A percentile compares a stretch with the other conserved stretches of the same genome.
These are phyloP conservation scores for Pisolithus microcarpus DNA, from an alignment of 768 basidiomycete species.

Conservation along the genomic window DNA sequence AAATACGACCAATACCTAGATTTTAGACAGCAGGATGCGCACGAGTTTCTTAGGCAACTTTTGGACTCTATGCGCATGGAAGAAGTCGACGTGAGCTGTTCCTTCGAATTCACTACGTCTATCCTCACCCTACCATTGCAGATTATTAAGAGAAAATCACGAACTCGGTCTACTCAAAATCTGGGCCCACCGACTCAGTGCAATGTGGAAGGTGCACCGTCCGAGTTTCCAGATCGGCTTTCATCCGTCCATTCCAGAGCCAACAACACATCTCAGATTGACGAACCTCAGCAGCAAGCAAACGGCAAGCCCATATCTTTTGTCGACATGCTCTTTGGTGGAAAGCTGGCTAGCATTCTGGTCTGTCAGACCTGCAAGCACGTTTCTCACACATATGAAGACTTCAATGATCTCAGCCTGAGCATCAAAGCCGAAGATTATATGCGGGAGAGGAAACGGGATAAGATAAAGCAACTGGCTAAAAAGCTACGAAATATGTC, in stretches of 20 bases:
- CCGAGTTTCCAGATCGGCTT: neutral
- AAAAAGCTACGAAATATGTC: conserved; percentile 47
- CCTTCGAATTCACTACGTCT: neutral
- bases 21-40: conserved; percentile 93
- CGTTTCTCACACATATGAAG: conserved; percentile 86
- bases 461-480: conserved; percentile 68
- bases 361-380: conserved; percentile 94
- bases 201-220: neutral
- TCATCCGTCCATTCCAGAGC: neutral
- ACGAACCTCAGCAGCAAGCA: conserved; percentile 9
- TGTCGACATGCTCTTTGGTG: conserved; percentile 87
- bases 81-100: conserved; percentile 67
- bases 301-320: conserved; percentile 60
- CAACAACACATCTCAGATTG: neutral
- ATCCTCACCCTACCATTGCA: conserved; percentile 22
- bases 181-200: conserved; percentile 11
- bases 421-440: conserved; percentile 83
- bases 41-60: conserved; percentile 85
- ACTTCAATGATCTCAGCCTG: conserved; percentile 89
- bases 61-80: conserved; percentile 94
- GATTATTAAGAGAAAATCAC: conserved; percentile 67
- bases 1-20: conserved; percentile 95
- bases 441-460: conserved; percentile 63
- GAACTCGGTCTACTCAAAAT: conserved; percentile 42
- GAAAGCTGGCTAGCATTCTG: conserved; percentile 81